Evolutionary conservation across 2,329 filamentous ascomycete species (phyloP), one percentile per base, ranked within the genome.

Genomic region (Sporothrix variecibatus): DNA sequence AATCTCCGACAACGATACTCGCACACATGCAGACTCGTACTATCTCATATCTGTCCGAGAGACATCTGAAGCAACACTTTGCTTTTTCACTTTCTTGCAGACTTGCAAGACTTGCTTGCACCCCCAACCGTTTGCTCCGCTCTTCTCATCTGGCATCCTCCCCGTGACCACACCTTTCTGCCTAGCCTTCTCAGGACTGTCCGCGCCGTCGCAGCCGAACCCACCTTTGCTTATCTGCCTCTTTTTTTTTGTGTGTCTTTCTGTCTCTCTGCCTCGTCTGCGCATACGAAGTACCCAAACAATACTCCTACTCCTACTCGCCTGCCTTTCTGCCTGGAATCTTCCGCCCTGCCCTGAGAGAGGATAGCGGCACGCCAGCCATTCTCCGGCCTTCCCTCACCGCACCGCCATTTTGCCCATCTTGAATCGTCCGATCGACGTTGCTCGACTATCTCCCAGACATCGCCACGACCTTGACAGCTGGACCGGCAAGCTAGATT

Each of bases 181-280:
- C 67, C 49, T 53, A 58, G 49, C 68, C 51, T 69, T 34, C 28
- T 15, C 5, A 68, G 43, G 17, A 17, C 43, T 51, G 65, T 53
- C 46, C 65, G 65, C 65, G 28, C 68, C 68, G 68, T 71, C 68
- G 68, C 68, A 40, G 68, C 68, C 68, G 68, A 71, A 40, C 34
- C 68, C 68, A 71, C 68, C 51, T 53, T 38, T 56, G 31, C 68
- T 71, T 71, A 71, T 71, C 68, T 58, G 31, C 11, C 51, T 26
- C 51, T 34, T 8, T 34, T 4, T 3, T 8, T 34, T 8, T 34
- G 5, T 34, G 5, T 34, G 34, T 8, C 34, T 34, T 8, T 34
- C 34, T 34, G 34, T 8, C 1, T 34, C 34, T 34, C 34, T 34
- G 31, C 20, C 51, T 26, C 51, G 23, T 49, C 15, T 49, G 15